A percentile compares a stretch with the other conserved stretches of the same genome.
phyloP scores from a whole-genome alignment of 495 filamentous ascomycete genomes.

The Parathielavia appendiculata region DNA sequence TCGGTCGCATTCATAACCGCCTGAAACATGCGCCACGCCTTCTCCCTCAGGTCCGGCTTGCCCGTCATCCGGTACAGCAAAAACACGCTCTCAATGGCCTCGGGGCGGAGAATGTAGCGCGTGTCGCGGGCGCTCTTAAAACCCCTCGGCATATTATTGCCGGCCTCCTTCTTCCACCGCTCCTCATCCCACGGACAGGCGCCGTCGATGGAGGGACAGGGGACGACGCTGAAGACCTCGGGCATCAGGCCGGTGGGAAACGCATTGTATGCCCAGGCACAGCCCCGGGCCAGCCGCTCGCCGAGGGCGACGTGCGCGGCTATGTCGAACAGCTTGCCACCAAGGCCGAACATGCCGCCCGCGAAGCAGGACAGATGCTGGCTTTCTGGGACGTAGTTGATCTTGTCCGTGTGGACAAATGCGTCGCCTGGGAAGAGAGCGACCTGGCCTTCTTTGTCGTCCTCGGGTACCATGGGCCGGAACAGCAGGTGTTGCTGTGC shows the following conservation, averaged over 20 bases:
- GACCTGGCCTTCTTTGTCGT: slow-evolving; percentile 35
- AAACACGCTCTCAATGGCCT: slow-evolving; percentile 69
- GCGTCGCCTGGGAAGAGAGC: slow-evolving; percentile 58
- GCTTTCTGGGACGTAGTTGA: slow-evolving; percentile 30
- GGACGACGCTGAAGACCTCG: slow-evolving; percentile 57
- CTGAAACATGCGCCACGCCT: slow-evolving; percentile 72
- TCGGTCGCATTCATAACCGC: slow-evolving; percentile 56
- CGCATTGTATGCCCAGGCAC: slow-evolving; percentile 79
- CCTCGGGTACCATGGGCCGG: slow-evolving; percentile 50
- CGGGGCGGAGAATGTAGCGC: slow-evolving; percentile 51
- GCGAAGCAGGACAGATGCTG: slow-evolving; percentile 67
- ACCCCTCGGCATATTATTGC: slow-evolving; percentile 38
- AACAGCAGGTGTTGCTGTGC: slow-evolving; percentile 64
- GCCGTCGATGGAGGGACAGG: slow-evolving; percentile 35
- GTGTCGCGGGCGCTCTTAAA: slow-evolving; percentile 33
- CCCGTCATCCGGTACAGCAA: slow-evolving; percentile 70
- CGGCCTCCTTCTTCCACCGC: slow-evolving; percentile 23
- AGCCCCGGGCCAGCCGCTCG: slow-evolving; percentile 77
- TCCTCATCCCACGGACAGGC: slow-evolving; percentile 29
- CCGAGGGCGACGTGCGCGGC: slow-evolving; percentile 71
- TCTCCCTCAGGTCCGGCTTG: slow-evolving; percentile 53
- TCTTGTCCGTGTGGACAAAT: slow-evolving; percentile 11
- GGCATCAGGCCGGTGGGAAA: slow-evolving; percentile 86
- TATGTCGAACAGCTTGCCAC: slow-evolving; percentile 67
- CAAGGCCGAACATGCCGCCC: slow-evolving; percentile 88